Evolutionary conservation across 2,329 filamentous ascomycete genomes (phyloP).

Genomic region (Ophiostoma himal-ulmi): DNA sequence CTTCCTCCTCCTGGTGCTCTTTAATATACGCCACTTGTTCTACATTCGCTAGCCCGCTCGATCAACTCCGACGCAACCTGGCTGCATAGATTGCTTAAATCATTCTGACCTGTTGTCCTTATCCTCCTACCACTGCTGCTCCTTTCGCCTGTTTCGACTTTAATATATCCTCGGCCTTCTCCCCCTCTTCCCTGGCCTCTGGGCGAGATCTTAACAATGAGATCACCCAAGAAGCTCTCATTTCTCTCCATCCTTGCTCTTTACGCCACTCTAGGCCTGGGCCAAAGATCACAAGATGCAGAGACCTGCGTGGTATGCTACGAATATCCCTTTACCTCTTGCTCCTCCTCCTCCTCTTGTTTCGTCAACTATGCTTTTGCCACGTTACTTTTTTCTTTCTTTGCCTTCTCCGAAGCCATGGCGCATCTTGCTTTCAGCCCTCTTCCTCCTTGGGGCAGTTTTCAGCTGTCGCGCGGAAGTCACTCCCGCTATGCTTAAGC

Average conservation of each 20-base stretch:
- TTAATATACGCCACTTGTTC: background rate
- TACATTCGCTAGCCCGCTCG: background rate
- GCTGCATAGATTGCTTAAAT: background rate
- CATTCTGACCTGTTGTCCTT: background rate
- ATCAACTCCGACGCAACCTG: background rate
- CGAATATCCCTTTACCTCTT: constrained; percentile 21
- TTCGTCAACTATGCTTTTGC: background rate
- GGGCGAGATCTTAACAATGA: constrained; percentile 37
- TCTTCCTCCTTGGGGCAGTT: background rate
- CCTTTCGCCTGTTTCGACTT: background rate
- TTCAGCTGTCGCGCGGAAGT: constrained; percentile 18
- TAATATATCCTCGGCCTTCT: constrained; percentile 4
- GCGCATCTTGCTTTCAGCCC: background rate
- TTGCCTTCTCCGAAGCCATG: constrained; percentile 22
- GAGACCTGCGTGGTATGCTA: constrained; percentile 46
- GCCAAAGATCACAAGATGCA: constrained; percentile 42
- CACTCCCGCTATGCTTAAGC: constrained; percentile 5
- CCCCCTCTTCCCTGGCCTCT: constrained; percentile 3
- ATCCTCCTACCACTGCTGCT: background rate
- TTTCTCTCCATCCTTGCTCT: constrained; percentile 53
- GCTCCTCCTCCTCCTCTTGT: constrained; percentile 21
- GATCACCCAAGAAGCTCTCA: constrained; percentile 48
- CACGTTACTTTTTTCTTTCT: constrained; percentile 19
- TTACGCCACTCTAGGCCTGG: constrained; percentile 45
- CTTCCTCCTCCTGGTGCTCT: background rate